Conservation (phyloP, 2,329 filamentous ascomycete species). For the Cytospora paraplurivora region DNA sequence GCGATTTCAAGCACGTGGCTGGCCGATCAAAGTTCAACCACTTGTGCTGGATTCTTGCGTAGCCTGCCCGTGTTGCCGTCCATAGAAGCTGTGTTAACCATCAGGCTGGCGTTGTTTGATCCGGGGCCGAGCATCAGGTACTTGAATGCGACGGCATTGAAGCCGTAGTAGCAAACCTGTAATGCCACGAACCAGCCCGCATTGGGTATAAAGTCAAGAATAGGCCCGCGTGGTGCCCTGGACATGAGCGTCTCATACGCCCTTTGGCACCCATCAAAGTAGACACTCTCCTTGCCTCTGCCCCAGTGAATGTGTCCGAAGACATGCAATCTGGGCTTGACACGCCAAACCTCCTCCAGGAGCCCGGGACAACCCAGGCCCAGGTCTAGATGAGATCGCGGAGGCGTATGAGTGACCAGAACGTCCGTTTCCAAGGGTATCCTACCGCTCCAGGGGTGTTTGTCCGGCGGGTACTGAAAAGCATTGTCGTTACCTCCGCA, state of each 20-base stretch:
- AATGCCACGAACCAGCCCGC: slow-evolving; percentile 50
- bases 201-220: slow-evolving; percentile 50
- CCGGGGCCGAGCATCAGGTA: slow-evolving; percentile 58
- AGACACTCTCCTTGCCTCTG: slow-evolving; percentile 68
- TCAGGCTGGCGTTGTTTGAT: slow-evolving; percentile 50
- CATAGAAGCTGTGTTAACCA: slow-evolving; percentile 62
- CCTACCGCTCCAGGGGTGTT: slow-evolving; percentile 71
- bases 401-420: slow-evolving; percentile 79
- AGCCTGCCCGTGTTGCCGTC: slow-evolving; percentile 54
- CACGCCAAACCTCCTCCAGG: slow-evolving; percentile 71
- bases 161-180: slow-evolving; percentile 48
- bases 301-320: slow-evolving; percentile 85
- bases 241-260: slow-evolving; percentile 69
- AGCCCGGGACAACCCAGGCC: slow-evolving; percentile 72
- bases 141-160: slow-evolving; percentile 55
- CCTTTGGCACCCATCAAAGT: slow-evolving; percentile 73
- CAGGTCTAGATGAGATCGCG: slow-evolving; percentile 71
- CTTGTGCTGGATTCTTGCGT: slow-evolving; percentile 41
- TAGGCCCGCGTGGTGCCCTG: slow-evolving; percentile 43
- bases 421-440: slow-evolving; percentile 75
- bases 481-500: slow-evolving; percentile 73
- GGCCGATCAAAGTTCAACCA: slow-evolving; percentile 40
- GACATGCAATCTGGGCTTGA: slow-evolving; percentile 74
- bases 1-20: not conserved
- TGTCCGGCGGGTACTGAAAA: slow-evolving; percentile 71